Evolutionary conservation across 192 early-diverging fungal species (phyloP), one percentile per base, ranked within the genome.

Genomic region (Coemansia aciculifera): DNA sequence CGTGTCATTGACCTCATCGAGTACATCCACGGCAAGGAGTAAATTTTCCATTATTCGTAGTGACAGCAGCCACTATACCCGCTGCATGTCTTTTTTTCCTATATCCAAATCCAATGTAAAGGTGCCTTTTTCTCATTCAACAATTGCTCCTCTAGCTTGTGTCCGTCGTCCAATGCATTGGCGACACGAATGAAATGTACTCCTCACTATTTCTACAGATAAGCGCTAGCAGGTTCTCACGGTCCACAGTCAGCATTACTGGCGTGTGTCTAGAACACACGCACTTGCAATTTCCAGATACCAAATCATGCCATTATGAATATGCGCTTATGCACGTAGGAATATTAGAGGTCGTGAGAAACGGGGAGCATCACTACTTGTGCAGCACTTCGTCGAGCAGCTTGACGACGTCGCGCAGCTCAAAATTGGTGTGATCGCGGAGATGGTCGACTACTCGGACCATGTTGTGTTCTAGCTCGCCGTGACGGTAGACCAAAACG

Each of bases 1-100:
- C 93, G 95, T 81, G 91, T 94, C 51, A 84, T 97, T 34, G 94
- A 98, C 86, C 86, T 98, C 52, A 86, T 97, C 84, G 64, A 79
- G 76, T 90, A 85, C 85, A 85, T 93, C 79, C 87, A 90, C 74
- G 68, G 54, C 37, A 73, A 81, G 72, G 76, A 83, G 73, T 73
- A 82, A 57, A 15, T 13, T 15, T 15, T 13, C 13, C 3, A 57
- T 24, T 8, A 19, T 13, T 36, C 5, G 51, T 24, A 13, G 24
- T 24, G 24, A 29, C 51, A 12, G 51, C 51, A 52, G 51, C 51
- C 13, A 5, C 42, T 13, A 49, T 23, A 21, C 11, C 0, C 3
- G 24, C 51, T 52, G 51, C 51, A 23, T 29, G 51, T 29, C 21
- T 3, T 23, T 11, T 13, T 24, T 27, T 9, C 12, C 24, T 29